phyloP scores from a whole-genome alignment of 2,329 filamentous ascomycete genomes.

The Penicillium rolfsii region DNA sequence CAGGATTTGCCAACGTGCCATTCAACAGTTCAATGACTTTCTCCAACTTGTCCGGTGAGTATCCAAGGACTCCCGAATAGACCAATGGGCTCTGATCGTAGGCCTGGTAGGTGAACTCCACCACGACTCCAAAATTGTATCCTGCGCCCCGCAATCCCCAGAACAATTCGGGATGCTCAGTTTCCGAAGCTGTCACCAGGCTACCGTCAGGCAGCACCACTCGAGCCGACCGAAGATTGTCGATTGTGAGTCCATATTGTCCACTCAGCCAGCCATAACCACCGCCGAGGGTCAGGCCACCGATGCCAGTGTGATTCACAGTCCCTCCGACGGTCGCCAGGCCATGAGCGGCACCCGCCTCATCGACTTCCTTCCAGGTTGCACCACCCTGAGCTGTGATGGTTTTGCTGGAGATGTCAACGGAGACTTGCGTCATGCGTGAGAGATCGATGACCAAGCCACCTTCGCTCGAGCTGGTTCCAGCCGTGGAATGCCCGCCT shows the following conservation, averaged over 20 bases:
- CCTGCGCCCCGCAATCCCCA: conserved; percentile 54
- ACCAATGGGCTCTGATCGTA: conserved; percentile 40
- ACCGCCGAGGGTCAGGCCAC: conserved; percentile 61
- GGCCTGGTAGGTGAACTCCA: conserved; percentile 48
- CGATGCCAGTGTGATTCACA: conserved; percentile 65
- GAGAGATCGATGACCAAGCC: conserved; percentile 62
- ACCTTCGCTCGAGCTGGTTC: conserved; percentile 57
- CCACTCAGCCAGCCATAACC: conserved; percentile 63
- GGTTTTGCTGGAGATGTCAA: conserved; percentile 52
- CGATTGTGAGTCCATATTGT: conserved; percentile 58
- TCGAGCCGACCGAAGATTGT: conserved; percentile 49
- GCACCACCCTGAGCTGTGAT: conserved; percentile 59
- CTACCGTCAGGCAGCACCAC: conserved; percentile 49
- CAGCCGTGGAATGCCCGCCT: conserved; percentile 55
- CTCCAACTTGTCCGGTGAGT: conserved; percentile 31
- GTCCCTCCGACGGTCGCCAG: conserved; percentile 66
- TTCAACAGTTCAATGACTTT: conserved; percentile 29
- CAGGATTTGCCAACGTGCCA: conserved; percentile 59
- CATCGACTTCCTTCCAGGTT: conserved; percentile 60
- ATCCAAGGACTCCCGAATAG: conserved; percentile 40
- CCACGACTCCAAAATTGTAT: conserved; percentile 52
- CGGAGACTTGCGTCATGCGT: conserved; percentile 55
- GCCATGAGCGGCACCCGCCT: conserved; percentile 54
- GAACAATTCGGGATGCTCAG: conserved; percentile 54
- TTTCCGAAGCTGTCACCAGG: conserved; percentile 44